Percentiles rank a stretch among this genome's conserved stretches.
phyloP scores from a whole-genome alignment of 495 filamentous ascomycete species.

The Hyaloscypha bicolor region DNA sequence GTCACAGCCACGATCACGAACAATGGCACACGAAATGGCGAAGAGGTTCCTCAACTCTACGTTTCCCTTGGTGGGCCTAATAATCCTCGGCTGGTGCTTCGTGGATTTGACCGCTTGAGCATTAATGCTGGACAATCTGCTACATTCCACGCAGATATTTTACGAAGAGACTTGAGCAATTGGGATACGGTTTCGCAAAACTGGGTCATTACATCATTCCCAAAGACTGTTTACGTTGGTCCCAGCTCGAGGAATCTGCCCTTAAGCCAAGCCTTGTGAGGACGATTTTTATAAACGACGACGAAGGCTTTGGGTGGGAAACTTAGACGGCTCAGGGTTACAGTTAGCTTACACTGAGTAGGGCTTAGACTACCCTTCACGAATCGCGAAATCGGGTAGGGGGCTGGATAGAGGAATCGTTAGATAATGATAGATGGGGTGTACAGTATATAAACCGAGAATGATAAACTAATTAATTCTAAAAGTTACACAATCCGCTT shows the following conservation, averaged over 20 bases:
- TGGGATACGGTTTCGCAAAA: conserved; percentile 86
- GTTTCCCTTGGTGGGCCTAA: conserved; percentile 77
- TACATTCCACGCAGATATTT: conserved; percentile 69
- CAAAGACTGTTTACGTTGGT: conserved; percentile 76
- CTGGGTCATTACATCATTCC: conserved; percentile 74
- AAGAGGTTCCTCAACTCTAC: conserved; percentile 89
- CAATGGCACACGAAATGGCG: conserved; percentile 71
- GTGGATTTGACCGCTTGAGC: conserved; percentile 79
- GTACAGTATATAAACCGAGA: neutral
- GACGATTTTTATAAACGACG: neutral
- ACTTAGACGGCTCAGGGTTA: neutral
- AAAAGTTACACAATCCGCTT: neutral
- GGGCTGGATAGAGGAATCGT: neutral
- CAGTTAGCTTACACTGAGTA: neutral
- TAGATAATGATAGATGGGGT: neutral
- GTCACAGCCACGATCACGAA: conserved; percentile 81
- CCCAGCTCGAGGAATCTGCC: conserved; percentile 31
- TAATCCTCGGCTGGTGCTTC: conserved; percentile 71
- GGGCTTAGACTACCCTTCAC: neutral
- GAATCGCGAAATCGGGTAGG: neutral
- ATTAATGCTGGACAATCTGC: conserved; percentile 69
- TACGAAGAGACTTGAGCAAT: conserved; percentile 82
- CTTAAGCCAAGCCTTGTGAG: conserved; percentile 24
- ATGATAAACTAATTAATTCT: neutral
- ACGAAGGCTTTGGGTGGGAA: neutral